phyloP scores from a whole-genome alignment of 2,329 filamentous ascomycete genomes.

The Alternaria ethzedia region DNA sequence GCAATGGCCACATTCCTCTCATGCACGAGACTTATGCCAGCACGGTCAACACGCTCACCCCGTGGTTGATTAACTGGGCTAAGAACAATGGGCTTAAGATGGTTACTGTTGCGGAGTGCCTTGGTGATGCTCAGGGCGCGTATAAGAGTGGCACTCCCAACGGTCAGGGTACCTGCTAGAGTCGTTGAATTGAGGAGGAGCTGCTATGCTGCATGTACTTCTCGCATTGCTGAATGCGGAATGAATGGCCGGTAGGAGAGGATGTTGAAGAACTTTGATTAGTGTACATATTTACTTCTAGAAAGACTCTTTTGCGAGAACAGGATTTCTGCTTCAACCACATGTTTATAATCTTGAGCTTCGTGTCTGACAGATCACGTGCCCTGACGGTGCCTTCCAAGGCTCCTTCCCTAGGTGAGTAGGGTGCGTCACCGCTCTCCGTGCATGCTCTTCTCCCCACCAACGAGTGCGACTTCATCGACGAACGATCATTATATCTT shows the following conservation, averaged over 20 bases:
- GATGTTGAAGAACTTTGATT: neutral
- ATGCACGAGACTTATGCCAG: slow-evolving; percentile 46
- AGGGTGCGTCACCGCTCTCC: neutral
- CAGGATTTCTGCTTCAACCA: neutral
- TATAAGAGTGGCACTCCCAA: slow-evolving; percentile 36
- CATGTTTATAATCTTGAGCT: neutral
- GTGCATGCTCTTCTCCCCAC: neutral
- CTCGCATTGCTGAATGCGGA: neutral
- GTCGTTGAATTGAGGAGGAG: neutral
- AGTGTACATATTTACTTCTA: neutral
- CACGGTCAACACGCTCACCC: slow-evolving; percentile 43
- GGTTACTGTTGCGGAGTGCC: slow-evolving; percentile 44
- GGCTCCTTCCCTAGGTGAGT: neutral
- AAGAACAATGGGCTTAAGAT: slow-evolving; percentile 45
- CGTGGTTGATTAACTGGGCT: slow-evolving; percentile 48
- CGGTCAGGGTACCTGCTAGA: slow-evolving; percentile 26
- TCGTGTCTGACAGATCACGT: neutral
- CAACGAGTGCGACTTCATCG: neutral
- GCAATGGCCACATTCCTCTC: slow-evolving; percentile 45
- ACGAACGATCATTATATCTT: neutral
- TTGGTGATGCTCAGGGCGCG: slow-evolving; percentile 38
- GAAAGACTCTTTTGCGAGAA: neutral
- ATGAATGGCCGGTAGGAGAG: rapidly evolving
- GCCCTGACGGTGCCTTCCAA: neutral
- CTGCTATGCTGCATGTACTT: too few species aligned